Evolutionary conservation across 2,329 filamentous ascomycete genomes (phyloP), one percentile per base, ranked within the genome.

Genomic region (Sclerotiophoma versabilis): DNA sequence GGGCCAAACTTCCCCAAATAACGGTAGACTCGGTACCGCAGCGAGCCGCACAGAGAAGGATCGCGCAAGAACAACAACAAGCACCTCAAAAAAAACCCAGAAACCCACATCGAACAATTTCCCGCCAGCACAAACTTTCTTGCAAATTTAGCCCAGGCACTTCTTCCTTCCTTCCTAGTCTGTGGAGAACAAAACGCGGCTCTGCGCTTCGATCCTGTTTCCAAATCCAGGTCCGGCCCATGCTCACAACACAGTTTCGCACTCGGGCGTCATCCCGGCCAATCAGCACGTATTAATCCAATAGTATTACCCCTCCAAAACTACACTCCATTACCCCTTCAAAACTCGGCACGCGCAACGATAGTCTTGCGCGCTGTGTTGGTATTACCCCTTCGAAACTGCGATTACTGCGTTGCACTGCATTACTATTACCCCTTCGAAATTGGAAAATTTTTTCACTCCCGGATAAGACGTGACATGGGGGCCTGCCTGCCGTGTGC

Each of bases 401-500:
- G 12, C 15, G 17, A 20, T 33, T 10, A 10, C 11, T 15, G 19
- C 7, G 30, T 27, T 42, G 26, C 27, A n/a, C n/a, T n/a, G n/a
- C n/a, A 25, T 38, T 15, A 20, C 27, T 30, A 71, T 74, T 74
- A 74, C 71, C 69, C 71, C 70, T 69, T 65, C 66, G 51, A 72
- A 74, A 74, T 47, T 73, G 63, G 72, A 72, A 71, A 71, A 32
- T 43, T 43, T 65, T 66, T 69, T 42, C 42, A n/a, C 32, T 9
- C 30, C 33, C 23, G 27, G 49, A 30, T 53, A 39, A 47, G 30
- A 19, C 8, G 10, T 23, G 45, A 8, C 51, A 54, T 49, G 44
- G 38, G 50, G 38, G 50, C 15, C 14, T 2, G n/a, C 11, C 7
- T 12, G 14, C 29, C n/a, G 39, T 47, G 20, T 15, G n/a, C n/a